Conservation (phyloP, 257 asterid species). For the Fraxinus excelsior region DNA sequence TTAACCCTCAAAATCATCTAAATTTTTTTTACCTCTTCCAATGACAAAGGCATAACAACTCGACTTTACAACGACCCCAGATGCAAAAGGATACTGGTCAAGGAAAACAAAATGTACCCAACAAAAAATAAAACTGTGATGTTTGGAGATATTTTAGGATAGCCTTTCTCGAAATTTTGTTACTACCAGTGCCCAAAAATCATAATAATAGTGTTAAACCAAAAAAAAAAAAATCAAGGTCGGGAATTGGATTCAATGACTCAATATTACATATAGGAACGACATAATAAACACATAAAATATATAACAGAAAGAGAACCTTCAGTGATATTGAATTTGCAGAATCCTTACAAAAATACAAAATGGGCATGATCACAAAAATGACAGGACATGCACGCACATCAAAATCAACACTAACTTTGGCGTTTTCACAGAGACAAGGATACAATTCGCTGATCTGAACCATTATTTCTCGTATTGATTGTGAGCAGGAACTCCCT, state of each 20-base stretch:
- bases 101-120: constrained; percentile 33
- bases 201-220: neutral
- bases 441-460: constrained; percentile 96
- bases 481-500: neutral
- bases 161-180: neutral
- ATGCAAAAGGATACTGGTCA: constrained; percentile 39
- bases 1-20: neutral
- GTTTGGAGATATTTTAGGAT: neutral
- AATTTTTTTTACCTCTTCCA: constrained; percentile 71
- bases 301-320: no score
- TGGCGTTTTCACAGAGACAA: constrained; percentile 7
- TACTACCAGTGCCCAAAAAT: constrained; percentile 3
- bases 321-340: no score
- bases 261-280: neutral
- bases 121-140: neutral
- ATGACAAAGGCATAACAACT: constrained; percentile 84
- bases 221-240: neutral
- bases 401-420: no score
- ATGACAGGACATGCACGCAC: neutral
- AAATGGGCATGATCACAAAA: neutral
- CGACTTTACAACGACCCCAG: constrained; percentile 57
- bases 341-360: neutral
- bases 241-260: neutral
- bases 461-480: constrained; percentile 51
- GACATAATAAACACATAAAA: no score